Base-by-base conservation (phyloP, 345 rosid genomes). In the Populus alba region DNA sequence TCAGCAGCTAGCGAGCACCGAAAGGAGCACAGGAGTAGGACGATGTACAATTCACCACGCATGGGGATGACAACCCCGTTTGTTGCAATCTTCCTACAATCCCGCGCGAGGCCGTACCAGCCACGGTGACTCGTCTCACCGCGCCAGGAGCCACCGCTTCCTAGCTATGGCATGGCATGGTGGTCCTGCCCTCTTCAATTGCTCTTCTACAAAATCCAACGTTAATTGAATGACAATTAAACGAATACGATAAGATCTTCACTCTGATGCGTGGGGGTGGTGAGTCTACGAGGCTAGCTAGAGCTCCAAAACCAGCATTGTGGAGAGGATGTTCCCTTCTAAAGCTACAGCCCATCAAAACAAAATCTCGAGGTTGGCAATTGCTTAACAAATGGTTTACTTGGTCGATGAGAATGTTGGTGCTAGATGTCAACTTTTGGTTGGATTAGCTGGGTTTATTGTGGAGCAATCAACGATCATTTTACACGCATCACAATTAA, bases 101-200 rank as follows among this genome's bases (percentile, higher is more conserved):
- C 23, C 83, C 90, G 85, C 67, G 83, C 82, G 88, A 80, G 72
- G 55, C 71, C 81, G 84, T 53, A 78, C 66, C 20, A 17, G 35
- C 81, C 76, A 39, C 77, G 57, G 72, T 25, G 79, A 65, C 11
- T 75, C 75, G 86, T 72, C 83, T 63, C 68, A 45, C 43, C 47
- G 53, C 68, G 57, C 79, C 7, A 37, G 8, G 43, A 51, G 76
- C 85, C 79, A 70, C 85, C 85, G 67, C 78, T 79, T 49, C 85
- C 84, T 59, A 15, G 10, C 41, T 23, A 33, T 55, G 75, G 82
- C 89, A 81, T 77, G 85, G 82, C 89, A 85, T 77, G 85, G 81
- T 83, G 87, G 85, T 78, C 83, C 78, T 25, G 2, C 43, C 51
- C 7, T 65, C 66, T 29, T 79, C 68, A 59, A 78, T 70, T 74